phyloP scores from a whole-genome alignment of 2,329 filamentous ascomycete genomes.

The Colletotrichum tropicale region DNA sequence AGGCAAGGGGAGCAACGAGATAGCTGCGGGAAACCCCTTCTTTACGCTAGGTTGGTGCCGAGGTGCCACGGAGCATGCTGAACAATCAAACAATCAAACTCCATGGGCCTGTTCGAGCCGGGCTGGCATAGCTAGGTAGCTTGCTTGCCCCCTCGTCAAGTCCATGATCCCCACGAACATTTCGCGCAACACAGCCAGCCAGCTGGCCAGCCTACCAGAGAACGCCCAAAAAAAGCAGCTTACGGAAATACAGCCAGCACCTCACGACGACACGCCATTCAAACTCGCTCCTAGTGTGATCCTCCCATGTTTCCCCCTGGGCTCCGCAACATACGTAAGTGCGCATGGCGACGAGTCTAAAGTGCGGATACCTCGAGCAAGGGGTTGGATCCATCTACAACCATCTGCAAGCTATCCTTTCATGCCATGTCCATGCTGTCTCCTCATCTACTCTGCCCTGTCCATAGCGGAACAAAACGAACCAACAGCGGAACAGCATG shows the following conservation, averaged over 20 bases:
- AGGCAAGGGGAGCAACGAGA: not conserved
- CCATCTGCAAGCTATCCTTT: not conserved
- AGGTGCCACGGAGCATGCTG: not conserved
- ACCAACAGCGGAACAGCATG: not conserved
- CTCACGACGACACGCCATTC: not conserved
- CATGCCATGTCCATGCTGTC: not conserved
- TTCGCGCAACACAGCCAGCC: not conserved
- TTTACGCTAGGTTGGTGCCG: not conserved
- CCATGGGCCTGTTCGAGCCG: not conserved
- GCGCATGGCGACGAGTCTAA: slow-evolving; percentile 7
- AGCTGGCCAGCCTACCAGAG: not conserved
- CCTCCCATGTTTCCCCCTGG: not conserved
- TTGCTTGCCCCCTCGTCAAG: not conserved
- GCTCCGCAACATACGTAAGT: slow-evolving; percentile 12
- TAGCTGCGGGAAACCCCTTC: not conserved
- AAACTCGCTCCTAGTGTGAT: not conserved
- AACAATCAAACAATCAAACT: slow-evolving; percentile 4
- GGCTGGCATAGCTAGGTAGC: not conserved
- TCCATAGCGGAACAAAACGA: not conserved
- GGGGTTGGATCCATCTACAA: not conserved
- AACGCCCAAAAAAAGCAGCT: not conserved
- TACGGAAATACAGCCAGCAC: not conserved
- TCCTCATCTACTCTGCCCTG: not conserved
- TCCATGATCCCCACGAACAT: not conserved
- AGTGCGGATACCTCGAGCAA: slow-evolving; percentile 10